Evolutionary conservation across 2,329 filamentous ascomycete species (phyloP).

Genomic region (Fusarium sp.): DNA sequence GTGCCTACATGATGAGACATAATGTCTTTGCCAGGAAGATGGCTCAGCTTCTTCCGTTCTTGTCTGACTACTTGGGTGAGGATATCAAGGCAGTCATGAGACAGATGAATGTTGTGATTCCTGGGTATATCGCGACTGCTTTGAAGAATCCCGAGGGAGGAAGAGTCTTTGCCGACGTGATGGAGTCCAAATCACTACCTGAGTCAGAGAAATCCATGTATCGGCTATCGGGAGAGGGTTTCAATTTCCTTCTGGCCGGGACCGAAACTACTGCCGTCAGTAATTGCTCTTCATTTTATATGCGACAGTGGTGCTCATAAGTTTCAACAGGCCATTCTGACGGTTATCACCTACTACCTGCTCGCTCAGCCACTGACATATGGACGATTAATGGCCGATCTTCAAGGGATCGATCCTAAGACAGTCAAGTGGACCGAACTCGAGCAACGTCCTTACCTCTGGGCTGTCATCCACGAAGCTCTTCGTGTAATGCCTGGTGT

Average conservation of each 20-base stretch:
- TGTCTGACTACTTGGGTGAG: slow-evolving; percentile 15
- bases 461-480: slow-evolving; percentile 49
- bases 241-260: slow-evolving; percentile 48
- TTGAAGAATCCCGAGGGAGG: slow-evolving; percentile 13
- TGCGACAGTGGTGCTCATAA: accelerated
- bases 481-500: slow-evolving; percentile 47
- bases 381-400: slow-evolving; percentile 41
- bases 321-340: slow-evolving; percentile 35
- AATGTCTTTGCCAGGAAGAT: slow-evolving; percentile 40
- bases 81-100: slow-evolving; percentile 25
- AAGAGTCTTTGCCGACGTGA: slow-evolving; percentile 26
- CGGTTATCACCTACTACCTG: slow-evolving; percentile 48
- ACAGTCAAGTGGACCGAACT: slow-evolving; percentile 44
- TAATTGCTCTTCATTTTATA: accelerated
- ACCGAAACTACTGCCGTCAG: slow-evolving; percentile 50
- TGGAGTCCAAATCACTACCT: slow-evolving; percentile 41
- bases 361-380: slow-evolving; percentile 46
- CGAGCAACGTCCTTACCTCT: slow-evolving; percentile 49
- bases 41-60: slow-evolving; percentile 2
- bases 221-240: slow-evolving; percentile 49
- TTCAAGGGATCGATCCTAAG: slow-evolving; percentile 39
- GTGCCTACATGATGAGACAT: slow-evolving; percentile 46
- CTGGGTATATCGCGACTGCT: slow-evolving; percentile 6
- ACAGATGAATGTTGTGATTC: slow-evolving; percentile 29
- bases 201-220: slow-evolving; percentile 47